These are phyloP conservation scores for Jaltomata sinuosa DNA, from an alignment of 257 asterid species.

Conservation along the genomic window DNA sequence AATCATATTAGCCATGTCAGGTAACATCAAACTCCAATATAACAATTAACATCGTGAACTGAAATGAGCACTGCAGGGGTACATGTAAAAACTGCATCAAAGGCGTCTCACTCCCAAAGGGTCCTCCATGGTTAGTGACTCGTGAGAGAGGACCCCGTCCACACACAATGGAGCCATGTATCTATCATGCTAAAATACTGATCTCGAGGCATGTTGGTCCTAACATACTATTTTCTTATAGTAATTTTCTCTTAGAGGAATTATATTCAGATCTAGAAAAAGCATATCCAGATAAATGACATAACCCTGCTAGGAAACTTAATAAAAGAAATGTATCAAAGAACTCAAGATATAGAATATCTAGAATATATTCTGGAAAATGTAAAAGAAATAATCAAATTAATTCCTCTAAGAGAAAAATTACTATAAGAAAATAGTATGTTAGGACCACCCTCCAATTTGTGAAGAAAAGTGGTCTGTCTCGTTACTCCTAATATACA, in stretches of 20 bases:
- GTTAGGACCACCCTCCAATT: not conserved
- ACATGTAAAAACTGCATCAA: not conserved
- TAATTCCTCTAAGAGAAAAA: no score
- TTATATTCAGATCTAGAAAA: no score
- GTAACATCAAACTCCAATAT: not conserved
- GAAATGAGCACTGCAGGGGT: not conserved
- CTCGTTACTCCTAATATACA: not conserved
- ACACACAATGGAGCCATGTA: not conserved
- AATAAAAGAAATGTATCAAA: no score
- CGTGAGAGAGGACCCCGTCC: not conserved
- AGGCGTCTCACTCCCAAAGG: not conserved
- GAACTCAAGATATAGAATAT: no score
- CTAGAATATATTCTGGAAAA: no score
- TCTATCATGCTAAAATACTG: not conserved
- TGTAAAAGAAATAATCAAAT: no score
- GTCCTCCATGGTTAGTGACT: not conserved
- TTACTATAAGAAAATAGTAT: no score
- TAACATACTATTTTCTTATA: no score
- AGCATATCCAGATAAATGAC: no score
- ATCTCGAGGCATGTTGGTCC: not conserved
- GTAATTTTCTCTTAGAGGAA: no score
- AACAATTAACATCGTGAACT: not conserved
- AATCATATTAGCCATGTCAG: not conserved
- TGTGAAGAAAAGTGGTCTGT: not conserved
- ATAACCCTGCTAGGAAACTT: no score